Percentiles rank a stretch among this genome's conserved stretches.
Evolutionary conservation across 1,284 basidiomycete genomes (phyloP).

Genomic region (Irpex sp.): DNA sequence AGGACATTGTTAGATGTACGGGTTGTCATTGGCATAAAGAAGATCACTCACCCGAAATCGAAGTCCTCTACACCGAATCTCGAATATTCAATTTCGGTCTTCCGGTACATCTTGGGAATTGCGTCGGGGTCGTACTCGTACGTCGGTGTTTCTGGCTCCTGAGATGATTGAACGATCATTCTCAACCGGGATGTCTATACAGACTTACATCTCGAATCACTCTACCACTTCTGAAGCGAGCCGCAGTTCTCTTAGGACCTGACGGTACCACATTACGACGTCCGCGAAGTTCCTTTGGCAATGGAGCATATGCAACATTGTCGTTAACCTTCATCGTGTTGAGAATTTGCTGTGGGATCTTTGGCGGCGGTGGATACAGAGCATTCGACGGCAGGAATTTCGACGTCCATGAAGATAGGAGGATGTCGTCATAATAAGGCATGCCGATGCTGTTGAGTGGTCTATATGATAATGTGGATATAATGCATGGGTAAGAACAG

Average conservation of each 20-base stretch:
- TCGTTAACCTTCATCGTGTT: conserved; percentile 81
- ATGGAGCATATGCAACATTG: conserved; percentile 80
- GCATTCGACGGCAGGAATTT: conserved; percentile 41
- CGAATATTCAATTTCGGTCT: conserved; percentile 97
- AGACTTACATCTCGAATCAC: conserved; percentile 14
- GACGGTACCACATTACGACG: conserved; percentile 71
- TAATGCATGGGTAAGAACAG: neutral
- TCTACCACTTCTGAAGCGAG: conserved; percentile 84
- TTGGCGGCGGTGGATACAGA: conserved; percentile 59
- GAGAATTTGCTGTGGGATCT: conserved; percentile 77
- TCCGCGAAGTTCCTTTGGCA: conserved; percentile 81
- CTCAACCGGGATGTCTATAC: neutral
- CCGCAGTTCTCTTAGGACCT: conserved; percentile 43
- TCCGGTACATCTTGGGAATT: conserved; percentile 82
- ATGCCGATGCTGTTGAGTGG: conserved; percentile 89
- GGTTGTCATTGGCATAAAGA: conserved; percentile 1
- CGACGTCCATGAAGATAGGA: conserved; percentile 79
- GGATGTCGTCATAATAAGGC: conserved; percentile 75
- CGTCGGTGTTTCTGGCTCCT: conserved; percentile 48
- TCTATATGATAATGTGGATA: conserved; percentile 30
- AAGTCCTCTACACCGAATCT: conserved; percentile 99
- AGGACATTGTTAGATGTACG: neutral
- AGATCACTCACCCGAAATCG: conserved; percentile 77
- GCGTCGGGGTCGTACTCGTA: conserved; percentile 48
- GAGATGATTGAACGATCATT: neutral